A percentile compares a stretch with the other conserved stretches of the same genome.
Conservation (phyloP, 192 early-diverging fungal species). For the Backusella macrospora region DNA sequence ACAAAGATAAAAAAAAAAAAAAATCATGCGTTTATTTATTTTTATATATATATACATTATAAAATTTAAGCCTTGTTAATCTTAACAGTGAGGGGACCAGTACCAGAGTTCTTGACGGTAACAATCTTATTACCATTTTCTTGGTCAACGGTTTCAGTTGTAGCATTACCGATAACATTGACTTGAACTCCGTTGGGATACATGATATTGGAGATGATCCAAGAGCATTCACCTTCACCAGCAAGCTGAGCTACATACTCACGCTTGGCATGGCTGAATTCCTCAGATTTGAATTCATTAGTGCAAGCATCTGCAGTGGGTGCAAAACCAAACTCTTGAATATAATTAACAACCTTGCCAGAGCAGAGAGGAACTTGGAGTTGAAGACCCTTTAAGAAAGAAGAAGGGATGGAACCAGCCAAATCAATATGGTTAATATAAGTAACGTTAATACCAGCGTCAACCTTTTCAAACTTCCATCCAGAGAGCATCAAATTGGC, state of each 20-base stretch:
- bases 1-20: neutral
- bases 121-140: slow-evolving; percentile 21
- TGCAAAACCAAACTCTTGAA: slow-evolving; percentile 49
- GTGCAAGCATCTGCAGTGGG: slow-evolving; percentile 42
- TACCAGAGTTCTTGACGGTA: slow-evolving; percentile 19
- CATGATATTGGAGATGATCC: slow-evolving; percentile 44
- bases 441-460: slow-evolving; percentile 41
- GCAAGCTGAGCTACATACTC: slow-evolving; percentile 38
- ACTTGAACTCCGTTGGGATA: slow-evolving; percentile 55
- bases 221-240: slow-evolving; percentile 29
- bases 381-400: slow-evolving; percentile 49
- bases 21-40: neutral
- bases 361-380: slow-evolving; percentile 53
- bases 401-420: slow-evolving; percentile 50
- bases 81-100: slow-evolving; percentile 33
- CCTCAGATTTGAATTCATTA: slow-evolving; percentile 33
- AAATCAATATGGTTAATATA: slow-evolving; percentile 60
- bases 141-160: slow-evolving; percentile 18
- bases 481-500: slow-evolving; percentile 53
- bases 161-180: slow-evolving; percentile 34
- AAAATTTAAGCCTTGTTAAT: slow-evolving; percentile 33
- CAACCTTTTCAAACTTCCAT: slow-evolving; percentile 48
- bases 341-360: slow-evolving; percentile 47
- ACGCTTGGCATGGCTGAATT: slow-evolving; percentile 44
- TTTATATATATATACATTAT: neutral